Percentiles rank a stretch among this genome's conserved stretches.
phyloP scores from a whole-genome alignment of 83 land plant genomes.

The Diphasiastrum complanatum region DNA sequence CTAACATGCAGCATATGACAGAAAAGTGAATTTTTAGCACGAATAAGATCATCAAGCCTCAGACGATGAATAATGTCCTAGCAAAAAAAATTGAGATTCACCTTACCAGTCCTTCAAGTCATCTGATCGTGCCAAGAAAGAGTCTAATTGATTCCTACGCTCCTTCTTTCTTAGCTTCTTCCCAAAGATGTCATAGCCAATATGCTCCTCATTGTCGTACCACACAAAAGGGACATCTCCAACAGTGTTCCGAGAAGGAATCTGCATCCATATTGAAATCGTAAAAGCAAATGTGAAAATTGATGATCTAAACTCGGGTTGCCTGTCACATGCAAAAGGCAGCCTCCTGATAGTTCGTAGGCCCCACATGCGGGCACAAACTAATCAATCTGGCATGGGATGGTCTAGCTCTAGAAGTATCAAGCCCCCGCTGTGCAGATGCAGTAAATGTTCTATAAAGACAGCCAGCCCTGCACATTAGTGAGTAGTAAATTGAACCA shows the following conservation, averaged over 20 bases:
- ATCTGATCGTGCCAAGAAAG: constrained; percentile 70
- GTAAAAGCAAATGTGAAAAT: not conserved
- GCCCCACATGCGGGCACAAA: no score
- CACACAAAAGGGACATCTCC: constrained; percentile 89
- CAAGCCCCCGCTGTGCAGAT: no score
- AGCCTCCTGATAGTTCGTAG: no score
- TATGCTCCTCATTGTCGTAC: constrained; percentile 90
- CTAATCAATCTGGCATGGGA: no score
- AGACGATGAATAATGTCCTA: no score
- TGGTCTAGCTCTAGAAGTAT: no score
- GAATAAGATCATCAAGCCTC: no score
- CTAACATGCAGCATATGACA: no score
- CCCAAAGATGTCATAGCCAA: constrained; percentile 84
- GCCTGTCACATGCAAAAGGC: not conserved
- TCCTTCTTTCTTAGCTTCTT: constrained; percentile 74
- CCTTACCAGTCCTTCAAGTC: constrained; percentile 69
- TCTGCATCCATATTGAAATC: constrained; percentile 35
- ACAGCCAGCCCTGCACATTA: no score
- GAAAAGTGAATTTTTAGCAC: no score
- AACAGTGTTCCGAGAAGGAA: constrained; percentile 71
- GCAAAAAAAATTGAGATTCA: not conserved
- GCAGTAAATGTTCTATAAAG: no score
- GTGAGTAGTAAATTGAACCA: no score
- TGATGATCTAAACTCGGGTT: not conserved
- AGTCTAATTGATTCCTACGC: constrained; percentile 60